Conservation (phyloP, 768 basidiomycete species). For the Lactarius psammicola region DNA sequence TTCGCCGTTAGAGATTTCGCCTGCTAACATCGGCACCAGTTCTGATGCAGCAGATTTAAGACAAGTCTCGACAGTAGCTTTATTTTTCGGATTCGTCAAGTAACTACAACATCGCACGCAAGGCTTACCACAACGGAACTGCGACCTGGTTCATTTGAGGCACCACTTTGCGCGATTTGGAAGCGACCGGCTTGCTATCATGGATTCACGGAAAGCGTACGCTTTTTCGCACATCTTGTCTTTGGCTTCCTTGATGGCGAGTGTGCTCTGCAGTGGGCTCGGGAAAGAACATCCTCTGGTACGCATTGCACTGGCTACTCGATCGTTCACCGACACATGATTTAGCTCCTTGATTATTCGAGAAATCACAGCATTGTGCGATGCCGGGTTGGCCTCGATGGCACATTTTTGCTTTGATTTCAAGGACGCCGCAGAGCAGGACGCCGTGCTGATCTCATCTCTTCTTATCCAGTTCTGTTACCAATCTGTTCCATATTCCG, state of each 20-base stretch:
- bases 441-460: too few species aligned
- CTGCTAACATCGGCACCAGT: not conserved
- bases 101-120: too few species aligned
- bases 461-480: too few species aligned
- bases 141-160: conserved; percentile 5
- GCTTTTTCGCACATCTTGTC: not conserved
- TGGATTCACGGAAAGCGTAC: conserved; percentile 9
- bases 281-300: not conserved
- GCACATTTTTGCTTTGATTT: too few species aligned
- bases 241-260: too few species aligned
- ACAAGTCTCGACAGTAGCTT: not conserved
- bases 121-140: not conserved
- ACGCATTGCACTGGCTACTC: not conserved
- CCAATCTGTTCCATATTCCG: not conserved
- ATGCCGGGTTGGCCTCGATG: too few species aligned
- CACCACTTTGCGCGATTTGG: not conserved
- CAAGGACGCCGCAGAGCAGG: too few species aligned
- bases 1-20: too few species aligned
- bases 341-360: not conserved
- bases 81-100: not conserved
- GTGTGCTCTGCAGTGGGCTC: too few species aligned
- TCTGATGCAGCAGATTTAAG: not conserved
- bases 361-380: not conserved
- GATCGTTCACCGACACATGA: not conserved
- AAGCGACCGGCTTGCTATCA: not conserved